Base-by-base conservation (phyloP, 2,329 filamentous ascomycete genomes). In the Penicillium crustosum region DNA sequence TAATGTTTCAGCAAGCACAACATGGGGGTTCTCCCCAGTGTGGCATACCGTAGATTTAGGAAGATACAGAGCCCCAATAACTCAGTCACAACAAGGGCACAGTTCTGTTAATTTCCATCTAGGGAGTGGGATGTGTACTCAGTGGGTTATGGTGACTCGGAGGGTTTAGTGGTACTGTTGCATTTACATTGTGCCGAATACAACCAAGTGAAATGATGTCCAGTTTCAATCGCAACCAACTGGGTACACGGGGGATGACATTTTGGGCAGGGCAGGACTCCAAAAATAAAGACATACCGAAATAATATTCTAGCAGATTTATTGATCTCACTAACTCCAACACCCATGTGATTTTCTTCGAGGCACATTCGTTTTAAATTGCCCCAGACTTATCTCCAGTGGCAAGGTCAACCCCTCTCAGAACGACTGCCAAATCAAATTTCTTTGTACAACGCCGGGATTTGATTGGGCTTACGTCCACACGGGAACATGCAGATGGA, bases 61-160 rank as follows among this genome's bases (percentile, higher is more conserved):
- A 15, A 2, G 2, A 17, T 4, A 17, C 6, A 17, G 0, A 2
- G 23, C 3, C 19, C 2, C 4, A 1, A 6, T 1, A 1, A 17
- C 10, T 6, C 7, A 9, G 13, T 25, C 2, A 25, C 25, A 19
- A 7, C 1, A 25, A 19, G n/a, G 9, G 9, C 1, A 6, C 13
- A 17, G 3, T 35, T 19, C 6, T 19, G 6, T 25, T 35, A 12
- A 6, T 6, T 12, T 35, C 4, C 2, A 35, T 12, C 1, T 27
- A 10, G 23, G 13, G 7, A 0, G 12, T 15, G 12, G 9, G 2
- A 2, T n/a, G 13, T 33, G 19, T 19, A 35, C 6, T 39, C 15
- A 12, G 47, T 19, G 6, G 13, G 21, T 0, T 17, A 43, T n/a
- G 8, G 50, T 17, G 15, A 29, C 31, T 44, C 50, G 50, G 41